Evolutionary conservation across 768 basidiomycete genomes (phyloP).

Genomic region (Kondoa subrosea): DNA sequence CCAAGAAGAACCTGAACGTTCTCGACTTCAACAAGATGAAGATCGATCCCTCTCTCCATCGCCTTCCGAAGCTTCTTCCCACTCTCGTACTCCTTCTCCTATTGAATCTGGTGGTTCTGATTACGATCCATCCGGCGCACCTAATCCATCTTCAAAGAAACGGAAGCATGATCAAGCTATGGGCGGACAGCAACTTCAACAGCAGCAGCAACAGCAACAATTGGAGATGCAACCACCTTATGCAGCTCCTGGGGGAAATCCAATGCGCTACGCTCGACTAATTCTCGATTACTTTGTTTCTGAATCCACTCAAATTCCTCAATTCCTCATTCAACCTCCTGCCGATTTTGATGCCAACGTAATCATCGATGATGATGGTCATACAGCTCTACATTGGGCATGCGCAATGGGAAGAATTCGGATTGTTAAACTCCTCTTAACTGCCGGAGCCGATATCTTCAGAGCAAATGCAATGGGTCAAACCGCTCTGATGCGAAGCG

Average conservation of each 20-base stretch:
- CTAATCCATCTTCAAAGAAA: conserved; percentile 10
- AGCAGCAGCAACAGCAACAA: neutral
- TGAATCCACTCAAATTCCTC: conserved; percentile 79
- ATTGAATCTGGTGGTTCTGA: conserved; percentile 35
- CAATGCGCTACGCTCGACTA: conserved; percentile 61
- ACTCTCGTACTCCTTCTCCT: conserved; percentile 85
- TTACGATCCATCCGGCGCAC: conserved; percentile 6
- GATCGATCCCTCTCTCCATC: conserved; percentile 82
- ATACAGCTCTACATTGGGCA: conserved; percentile 94
- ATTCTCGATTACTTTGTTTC: conserved; percentile 98
- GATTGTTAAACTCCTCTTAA: conserved; percentile 80
- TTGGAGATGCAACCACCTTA: conserved; percentile 10
- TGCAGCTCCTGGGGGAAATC: conserved; percentile 26
- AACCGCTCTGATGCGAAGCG: conserved; percentile 91
- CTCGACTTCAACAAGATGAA: conserved; percentile 43
- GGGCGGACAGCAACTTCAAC: too few relatives aligned
- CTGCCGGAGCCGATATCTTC: conserved; percentile 91
- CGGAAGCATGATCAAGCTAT: conserved; percentile 15
- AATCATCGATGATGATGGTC: conserved; percentile 93
- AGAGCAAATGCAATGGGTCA: conserved; percentile 91
- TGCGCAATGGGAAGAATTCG: conserved; percentile 97
- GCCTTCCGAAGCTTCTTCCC: conserved; percentile 65
- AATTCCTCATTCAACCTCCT: conserved; percentile 70
- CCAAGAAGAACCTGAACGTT: conserved; percentile 4
- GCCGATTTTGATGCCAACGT: conserved; percentile 85